Evolutionary conservation across 345 rosid species (phyloP), one percentile per base, ranked within the genome.

Genomic region (Rhodamnia rubescens): DNA sequence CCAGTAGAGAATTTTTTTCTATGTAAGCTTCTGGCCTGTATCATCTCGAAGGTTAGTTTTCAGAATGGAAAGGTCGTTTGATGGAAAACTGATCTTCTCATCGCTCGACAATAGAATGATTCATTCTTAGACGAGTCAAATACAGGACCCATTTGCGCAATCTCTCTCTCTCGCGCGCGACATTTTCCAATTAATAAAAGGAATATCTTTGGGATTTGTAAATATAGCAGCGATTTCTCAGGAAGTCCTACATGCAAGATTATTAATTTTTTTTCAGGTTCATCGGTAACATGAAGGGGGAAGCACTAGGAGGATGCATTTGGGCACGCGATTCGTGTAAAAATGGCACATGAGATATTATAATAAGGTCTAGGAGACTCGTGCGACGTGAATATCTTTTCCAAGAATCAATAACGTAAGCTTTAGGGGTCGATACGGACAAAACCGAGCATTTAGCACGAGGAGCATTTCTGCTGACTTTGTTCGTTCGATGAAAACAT

Each of bases 251-350:
- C 90, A 32, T 16, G 78, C 8, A 36, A 69, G 22, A 69, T 83
- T 82, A 84, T n/a, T 47, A 36, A 47, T 47, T 47, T 8, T 74
- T 82, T 82, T 85, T 88, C 87, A 87, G 86, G 90, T 84, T 36
- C 85, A 89, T 61, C 84, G 80, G 85, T 78, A 89, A 87, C 82
- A 85, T 82, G 86, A 32, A 85, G 85, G 88, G 91, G 82, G 88
- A 91, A 88, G 89, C 92, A 90, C 90, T 24, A 86, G 53, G 59
- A 85, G 78, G 78, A 69, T 69, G 87, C 91, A 83, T 87, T 32
- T 91, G 89, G 89, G 88, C 40, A 61, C 56, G 90, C 52, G 88
- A 74, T 36, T 69, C 47, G 47, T 8, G 78, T 18, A 9, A 69
- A 69, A 36, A 32, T 18, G 78, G 47, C 78, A 69, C 78, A 69